Evolutionary conservation across 2,329 filamentous ascomycete species (phyloP).

Genomic region (Akanthomyces dipterigenus): DNA sequence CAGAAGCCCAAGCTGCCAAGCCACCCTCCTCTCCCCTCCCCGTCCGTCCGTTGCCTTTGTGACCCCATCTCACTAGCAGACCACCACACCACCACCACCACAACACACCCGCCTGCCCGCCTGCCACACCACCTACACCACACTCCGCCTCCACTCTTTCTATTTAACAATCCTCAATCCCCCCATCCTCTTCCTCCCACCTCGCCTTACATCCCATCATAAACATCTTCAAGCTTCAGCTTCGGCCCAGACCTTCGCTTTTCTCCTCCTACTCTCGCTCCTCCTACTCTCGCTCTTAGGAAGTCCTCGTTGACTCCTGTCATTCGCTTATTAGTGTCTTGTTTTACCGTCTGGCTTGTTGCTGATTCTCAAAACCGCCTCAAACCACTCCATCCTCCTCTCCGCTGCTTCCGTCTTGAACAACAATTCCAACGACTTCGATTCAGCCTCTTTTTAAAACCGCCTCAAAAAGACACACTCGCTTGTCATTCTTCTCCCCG

Average conservation of each 20-base stretch:
- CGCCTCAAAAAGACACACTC: not conserved
- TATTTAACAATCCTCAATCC: slow-evolving; percentile 12
- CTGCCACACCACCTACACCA: not conserved
- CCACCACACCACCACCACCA: not conserved
- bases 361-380: slow-evolving; percentile 23
- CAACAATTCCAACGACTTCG: not conserved
- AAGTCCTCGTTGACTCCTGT: slow-evolving; percentile 71
- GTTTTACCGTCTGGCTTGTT: slow-evolving; percentile 39
- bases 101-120: not conserved
- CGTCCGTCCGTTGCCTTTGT: not conserved
- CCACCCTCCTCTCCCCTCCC: not conserved
- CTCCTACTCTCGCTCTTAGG: slow-evolving; percentile 39
- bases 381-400: slow-evolving; percentile 6
- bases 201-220: slow-evolving; percentile 17
- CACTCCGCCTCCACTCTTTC: slow-evolving; percentile 5
- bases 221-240: slow-evolving; percentile 11
- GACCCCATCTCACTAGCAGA: not conserved
- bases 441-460: not conserved
- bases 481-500: not conserved
- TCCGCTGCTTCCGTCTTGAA: slow-evolving; percentile 9
- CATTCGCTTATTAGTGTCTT: slow-evolving; percentile 58
- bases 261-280: slow-evolving; percentile 28
- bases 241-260: slow-evolving; percentile 39
- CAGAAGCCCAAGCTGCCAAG: not conserved
- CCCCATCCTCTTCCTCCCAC: slow-evolving; percentile 13